Evolutionary conservation across 225 moss, liverwort and hornwort species (phyloP).

Genomic region (Ulota crispa): DNA sequence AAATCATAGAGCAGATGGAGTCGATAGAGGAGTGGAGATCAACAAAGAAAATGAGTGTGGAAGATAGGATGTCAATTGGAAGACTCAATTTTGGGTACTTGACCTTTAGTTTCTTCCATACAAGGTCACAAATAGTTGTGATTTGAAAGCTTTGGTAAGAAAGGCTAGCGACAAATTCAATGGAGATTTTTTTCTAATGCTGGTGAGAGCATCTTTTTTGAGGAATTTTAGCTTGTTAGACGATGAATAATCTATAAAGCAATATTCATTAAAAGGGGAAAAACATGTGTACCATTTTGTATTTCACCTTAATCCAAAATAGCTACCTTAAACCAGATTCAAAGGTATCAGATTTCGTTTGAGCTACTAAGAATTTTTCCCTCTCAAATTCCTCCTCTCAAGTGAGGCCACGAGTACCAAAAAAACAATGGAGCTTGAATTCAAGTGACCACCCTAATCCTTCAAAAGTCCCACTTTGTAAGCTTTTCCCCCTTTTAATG

Average conservation of each 20-base stretch:
- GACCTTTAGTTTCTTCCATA: not conserved
- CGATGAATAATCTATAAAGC: not conserved
- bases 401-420: too few species aligned
- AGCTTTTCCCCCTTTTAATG: too few species aligned
- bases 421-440: too few species aligned
- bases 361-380: too few species aligned
- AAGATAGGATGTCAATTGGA: slow-evolving; percentile 23
- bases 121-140: not conserved
- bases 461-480: too few species aligned
- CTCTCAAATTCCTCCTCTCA: too few species aligned
- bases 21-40: slow-evolving; percentile 5
- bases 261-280: too few species aligned
- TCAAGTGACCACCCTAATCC: too few species aligned
- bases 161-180: not conserved
- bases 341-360: too few species aligned
- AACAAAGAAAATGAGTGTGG: not conserved
- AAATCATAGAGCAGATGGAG: not conserved
- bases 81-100: slow-evolving; percentile 29
- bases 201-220: slow-evolving; percentile 4
- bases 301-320: too few species aligned
- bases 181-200: not conserved
- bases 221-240: not conserved
- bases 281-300: too few species aligned
- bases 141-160: not conserved
- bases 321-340: too few species aligned